These are phyloP conservation scores for Flaveria sonorensis DNA, from an alignment of 129 eudicot genomes.

Conservation along the genomic window DNA sequence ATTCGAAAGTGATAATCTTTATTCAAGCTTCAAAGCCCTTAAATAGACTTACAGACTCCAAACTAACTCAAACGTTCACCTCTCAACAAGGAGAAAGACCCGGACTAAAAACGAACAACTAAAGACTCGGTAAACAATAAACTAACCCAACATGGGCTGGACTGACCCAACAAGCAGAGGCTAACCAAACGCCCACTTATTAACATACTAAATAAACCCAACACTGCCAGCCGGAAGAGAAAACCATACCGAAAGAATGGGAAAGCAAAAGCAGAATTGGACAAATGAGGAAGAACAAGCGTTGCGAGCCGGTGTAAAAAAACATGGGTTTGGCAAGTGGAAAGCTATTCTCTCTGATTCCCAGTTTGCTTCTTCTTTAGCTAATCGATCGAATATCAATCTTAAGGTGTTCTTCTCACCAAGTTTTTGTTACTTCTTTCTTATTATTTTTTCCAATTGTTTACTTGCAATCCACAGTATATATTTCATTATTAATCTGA, in stretches of 20 bases:
- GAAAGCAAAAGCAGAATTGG: conserved; percentile 17
- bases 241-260: background rate
- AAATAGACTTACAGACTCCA: too few species aligned
- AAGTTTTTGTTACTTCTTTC: background rate
- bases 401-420: conserved; percentile 28
- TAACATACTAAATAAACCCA: too few species aligned
- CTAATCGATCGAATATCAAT: conserved; percentile 27
- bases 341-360: conserved; percentile 32
- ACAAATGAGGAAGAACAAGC: conserved; percentile 34
- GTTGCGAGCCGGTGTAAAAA: conserved; percentile 28
- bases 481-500: background rate
- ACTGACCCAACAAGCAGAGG: too few species aligned
- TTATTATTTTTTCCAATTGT: background rate
- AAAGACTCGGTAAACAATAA: too few species aligned
- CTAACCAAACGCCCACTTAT: too few species aligned
- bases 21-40: too few species aligned
- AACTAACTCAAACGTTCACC: too few species aligned
- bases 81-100: too few species aligned
- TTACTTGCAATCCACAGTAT: background rate
- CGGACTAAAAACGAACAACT: too few species aligned
- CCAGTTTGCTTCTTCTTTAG: conserved; percentile 14
- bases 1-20: too few species aligned
- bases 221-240: background rate
- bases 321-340: conserved; percentile 35
- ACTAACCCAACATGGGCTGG: too few species aligned